These are phyloP conservation scores for Leishmania amazonensis DNA, from an alignment of 208 protist species.

Conservation along the genomic window DNA sequence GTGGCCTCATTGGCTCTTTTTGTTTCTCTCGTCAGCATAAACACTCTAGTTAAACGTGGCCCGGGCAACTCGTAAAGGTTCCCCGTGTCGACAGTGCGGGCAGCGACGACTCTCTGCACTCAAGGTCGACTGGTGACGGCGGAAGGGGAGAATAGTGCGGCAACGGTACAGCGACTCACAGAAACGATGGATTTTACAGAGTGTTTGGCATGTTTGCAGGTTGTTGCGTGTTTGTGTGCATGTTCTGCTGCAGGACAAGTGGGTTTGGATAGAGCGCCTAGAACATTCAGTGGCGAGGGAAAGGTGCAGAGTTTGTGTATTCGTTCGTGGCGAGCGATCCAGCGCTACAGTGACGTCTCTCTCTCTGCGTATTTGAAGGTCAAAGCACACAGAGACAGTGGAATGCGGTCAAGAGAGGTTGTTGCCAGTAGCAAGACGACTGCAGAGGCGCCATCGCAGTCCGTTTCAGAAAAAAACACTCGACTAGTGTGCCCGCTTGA, in stretches of 20 bases:
- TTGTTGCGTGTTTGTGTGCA: too few species aligned
- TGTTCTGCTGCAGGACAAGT: not conserved
- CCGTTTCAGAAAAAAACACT: not conserved
- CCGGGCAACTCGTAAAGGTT: not conserved
- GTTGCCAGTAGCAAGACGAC: not conserved
- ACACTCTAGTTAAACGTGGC: not conserved
- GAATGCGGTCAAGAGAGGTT: not conserved
- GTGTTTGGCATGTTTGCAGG: not conserved
- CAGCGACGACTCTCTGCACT: not conserved
- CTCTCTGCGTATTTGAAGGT: not conserved
- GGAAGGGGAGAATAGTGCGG: not conserved
- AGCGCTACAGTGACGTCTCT: not conserved
- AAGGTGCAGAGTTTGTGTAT: not conserved
- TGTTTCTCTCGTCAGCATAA: not conserved
- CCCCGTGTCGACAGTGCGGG: not conserved
- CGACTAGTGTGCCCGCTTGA: not conserved
- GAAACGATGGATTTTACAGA: not conserved
- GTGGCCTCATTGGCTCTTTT: slow-evolving; percentile 43
- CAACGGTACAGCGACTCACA: not conserved
- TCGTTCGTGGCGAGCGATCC: not conserved
- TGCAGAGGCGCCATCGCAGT: not conserved
- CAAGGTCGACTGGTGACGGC: not conserved
- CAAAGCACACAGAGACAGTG: not conserved
- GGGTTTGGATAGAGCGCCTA: not conserved
- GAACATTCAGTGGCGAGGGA: not conserved